A percentile compares a stretch with the other conserved stretches of the same genome.
Evolutionary conservation across 1,284 basidiomycete species (phyloP).

Genomic region (Inonotus obliquus): DNA sequence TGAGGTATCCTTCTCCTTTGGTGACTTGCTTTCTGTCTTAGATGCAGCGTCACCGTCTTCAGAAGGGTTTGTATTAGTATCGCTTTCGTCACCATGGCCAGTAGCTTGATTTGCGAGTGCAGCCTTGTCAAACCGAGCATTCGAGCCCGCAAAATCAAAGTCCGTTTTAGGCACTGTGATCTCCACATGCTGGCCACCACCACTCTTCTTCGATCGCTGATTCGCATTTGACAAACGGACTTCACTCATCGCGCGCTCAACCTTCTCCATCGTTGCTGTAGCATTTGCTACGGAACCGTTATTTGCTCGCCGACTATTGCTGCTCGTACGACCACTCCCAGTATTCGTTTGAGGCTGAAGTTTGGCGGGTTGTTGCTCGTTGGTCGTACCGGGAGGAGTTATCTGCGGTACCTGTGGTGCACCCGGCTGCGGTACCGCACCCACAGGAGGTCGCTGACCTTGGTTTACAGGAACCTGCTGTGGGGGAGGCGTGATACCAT

Average conservation of each 20-base stretch:
- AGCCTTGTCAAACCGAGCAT: conserved; percentile 73
- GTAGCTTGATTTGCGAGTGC: conserved; percentile 35
- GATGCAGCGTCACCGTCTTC: conserved; percentile 22
- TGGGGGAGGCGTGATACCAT: conserved; percentile 9
- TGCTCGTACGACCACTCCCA: conserved; percentile 13
- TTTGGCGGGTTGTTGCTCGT: conserved; percentile 21
- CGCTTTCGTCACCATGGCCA: conserved; percentile 20
- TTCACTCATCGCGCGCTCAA: conserved; percentile 76
- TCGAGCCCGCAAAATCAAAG: conserved; percentile 72
- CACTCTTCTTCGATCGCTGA: conserved; percentile 33
- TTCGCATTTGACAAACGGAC: conserved; percentile 47
- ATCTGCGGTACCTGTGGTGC: conserved; percentile 23
- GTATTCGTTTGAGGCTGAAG: conserved; percentile 17
- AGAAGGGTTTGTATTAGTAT: conserved; percentile 20
- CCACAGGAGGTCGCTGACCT: conserved; percentile 20
- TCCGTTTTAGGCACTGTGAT: conserved; percentile 55
- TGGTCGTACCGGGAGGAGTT: conserved; percentile 15
- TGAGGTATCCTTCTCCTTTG: conserved; percentile 33
- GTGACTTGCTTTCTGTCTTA: conserved; percentile 25
- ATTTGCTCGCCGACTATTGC: conserved; percentile 11
- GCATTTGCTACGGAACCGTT: conserved; percentile 59
- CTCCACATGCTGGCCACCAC: conserved; percentile 30
- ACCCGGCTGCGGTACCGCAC: conserved; percentile 22
- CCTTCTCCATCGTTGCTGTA: conserved; percentile 69
- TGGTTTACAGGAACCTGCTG: conserved; percentile 24